These are phyloP conservation scores for Boechera retrofracta DNA, from an alignment of 345 rosid genomes.

Conservation along the genomic window DNA sequence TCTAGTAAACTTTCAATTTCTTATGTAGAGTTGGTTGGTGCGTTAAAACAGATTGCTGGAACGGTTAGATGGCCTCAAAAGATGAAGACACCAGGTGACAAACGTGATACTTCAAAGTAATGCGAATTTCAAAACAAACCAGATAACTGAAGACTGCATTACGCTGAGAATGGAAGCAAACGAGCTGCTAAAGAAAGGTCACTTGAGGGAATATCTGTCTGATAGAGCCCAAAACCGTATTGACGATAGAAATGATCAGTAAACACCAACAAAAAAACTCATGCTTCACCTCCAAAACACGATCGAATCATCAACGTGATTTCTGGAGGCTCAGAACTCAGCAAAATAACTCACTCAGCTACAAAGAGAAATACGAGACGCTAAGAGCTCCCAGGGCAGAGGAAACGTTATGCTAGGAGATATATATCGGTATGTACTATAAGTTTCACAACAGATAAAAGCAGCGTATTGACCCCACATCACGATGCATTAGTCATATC, in stretches of 20 bases:
- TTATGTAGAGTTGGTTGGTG: background rate
- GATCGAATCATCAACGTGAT: no score
- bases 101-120: background rate
- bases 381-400: background rate
- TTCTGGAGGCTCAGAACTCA: background rate
- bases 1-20: background rate
- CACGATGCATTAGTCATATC: background rate
- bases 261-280: no score
- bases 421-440: background rate
- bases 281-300: no score
- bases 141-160: background rate
- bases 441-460: background rate
- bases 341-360: background rate
- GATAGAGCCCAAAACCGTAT: background rate
- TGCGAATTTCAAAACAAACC: no score
- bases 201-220: background rate
- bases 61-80: background rate
- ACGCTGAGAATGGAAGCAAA: background rate
- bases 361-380: background rate
- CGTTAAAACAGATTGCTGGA: background rate
- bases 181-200: background rate
- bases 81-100: background rate
- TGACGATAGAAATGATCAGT: no score
- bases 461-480: background rate
- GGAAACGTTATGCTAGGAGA: accelerated